Base-by-base conservation (phyloP, 331 rosid genomes). In the Pyrus hybrid region DNA sequence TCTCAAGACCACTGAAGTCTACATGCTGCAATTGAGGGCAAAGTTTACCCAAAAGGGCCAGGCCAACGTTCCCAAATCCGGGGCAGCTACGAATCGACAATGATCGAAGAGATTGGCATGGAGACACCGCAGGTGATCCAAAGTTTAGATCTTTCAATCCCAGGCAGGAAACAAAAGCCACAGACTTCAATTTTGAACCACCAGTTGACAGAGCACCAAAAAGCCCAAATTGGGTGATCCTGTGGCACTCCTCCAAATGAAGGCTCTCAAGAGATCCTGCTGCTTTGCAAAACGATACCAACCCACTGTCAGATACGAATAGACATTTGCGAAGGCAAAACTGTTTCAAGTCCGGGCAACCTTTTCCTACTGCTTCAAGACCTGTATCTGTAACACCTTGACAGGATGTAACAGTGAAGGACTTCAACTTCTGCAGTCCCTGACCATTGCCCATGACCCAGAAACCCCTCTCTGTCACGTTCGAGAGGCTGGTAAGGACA, bases 401-500 rank as follows among this genome's bases (percentile, higher is more conserved):
- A 81, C 97, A 95, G 56, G 84, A 77, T 57, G 83, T 68, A 61
- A 95, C 77, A 72, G 91, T 81, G 49, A 95, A 77, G 3, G 97
- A 85, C 26, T 80, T 84, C 74, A 95, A 79, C 84, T 89, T 92
- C 81, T 90, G 99, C 81, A 95, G 84, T 60, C 93, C 99, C 43
- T 74, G 93, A 47, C 97, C 88, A 73, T 81, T 88, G 26, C 93
- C 97, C 98, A 95, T 90, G 63, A 88, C 87, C 99, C 99, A 95
- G 83, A 92, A 95, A 41, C 99, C 99, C 83, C 82, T 88, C 90
- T 90, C 98, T 11, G 84, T 82, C 22, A 90, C 93, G 76, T 85
- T 82, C 23, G 90, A 81, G 30, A 95, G 97, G 86, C 78, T 76
- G 75, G 76, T 67, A 21, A 95, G 90, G 67, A 62, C 83, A 70